Conservation (phyloP, 2,329 filamentous ascomycete species). For the Aspergillus sp. region DNA sequence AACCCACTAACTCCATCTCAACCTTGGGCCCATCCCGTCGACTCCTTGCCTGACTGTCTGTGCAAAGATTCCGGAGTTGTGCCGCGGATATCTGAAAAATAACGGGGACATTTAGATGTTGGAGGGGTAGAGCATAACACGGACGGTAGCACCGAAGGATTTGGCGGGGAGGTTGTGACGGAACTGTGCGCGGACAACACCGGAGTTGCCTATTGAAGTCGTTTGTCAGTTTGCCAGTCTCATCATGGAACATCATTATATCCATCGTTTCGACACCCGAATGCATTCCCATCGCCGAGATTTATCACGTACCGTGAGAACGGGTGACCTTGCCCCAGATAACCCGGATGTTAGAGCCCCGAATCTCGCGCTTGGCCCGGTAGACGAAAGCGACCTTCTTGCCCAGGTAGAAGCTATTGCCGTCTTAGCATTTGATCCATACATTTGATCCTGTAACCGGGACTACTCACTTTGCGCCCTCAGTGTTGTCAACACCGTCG, state of each 20-base stretch:
- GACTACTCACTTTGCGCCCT: slow-evolving; percentile 72
- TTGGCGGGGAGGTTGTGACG: slow-evolving; percentile 91
- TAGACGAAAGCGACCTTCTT: slow-evolving; percentile 99
- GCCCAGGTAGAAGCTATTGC: slow-evolving; percentile 81
- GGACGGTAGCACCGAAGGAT: slow-evolving; percentile 93
- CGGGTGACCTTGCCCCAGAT: slow-evolving; percentile 99
- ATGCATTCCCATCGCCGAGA: background rate
- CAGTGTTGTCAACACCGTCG: slow-evolving; percentile 90
- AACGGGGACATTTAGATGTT: slow-evolving; percentile 71
- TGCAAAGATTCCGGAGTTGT: slow-evolving; percentile 35
- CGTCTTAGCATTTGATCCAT: slow-evolving; percentile 23
- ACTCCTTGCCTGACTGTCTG: slow-evolving; percentile 40
- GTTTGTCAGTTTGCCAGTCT: slow-evolving; percentile 9
- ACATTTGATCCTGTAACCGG: background rate
- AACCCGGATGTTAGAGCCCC: slow-evolving; percentile 96
- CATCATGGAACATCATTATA: background rate
- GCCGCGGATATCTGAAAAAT: slow-evolving; percentile 36
- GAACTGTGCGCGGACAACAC: slow-evolving; percentile 98
- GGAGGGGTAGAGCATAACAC: slow-evolving; percentile 97
- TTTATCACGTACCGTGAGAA: slow-evolving; percentile 72
- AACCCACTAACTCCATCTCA: slow-evolving; percentile 42
- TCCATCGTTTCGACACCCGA: background rate
- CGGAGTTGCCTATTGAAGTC: slow-evolving; percentile 75
- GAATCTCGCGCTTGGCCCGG: slow-evolving; percentile 89
- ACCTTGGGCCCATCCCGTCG: slow-evolving; percentile 38